Base-by-base conservation (phyloP, 495 filamentous ascomycete species). In the Chaetomium cochliodes region DNA sequence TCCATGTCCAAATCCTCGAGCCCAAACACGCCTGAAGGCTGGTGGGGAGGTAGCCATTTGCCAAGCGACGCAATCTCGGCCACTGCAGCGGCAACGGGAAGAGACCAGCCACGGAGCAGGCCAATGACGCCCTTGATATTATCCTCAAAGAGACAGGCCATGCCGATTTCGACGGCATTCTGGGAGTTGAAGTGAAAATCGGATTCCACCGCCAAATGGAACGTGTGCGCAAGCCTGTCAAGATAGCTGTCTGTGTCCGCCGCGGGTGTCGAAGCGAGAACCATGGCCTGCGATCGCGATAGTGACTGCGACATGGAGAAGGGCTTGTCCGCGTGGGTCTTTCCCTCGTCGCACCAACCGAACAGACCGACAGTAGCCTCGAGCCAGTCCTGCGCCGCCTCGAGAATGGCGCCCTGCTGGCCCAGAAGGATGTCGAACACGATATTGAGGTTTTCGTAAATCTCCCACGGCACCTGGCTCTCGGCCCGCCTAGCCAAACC, bases 341-440 rank as follows among this genome's bases (percentile, higher is more conserved):
- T 57, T 22, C 90, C 84, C 42, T 92, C 90, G 73, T 92, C 87
- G 91, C 92, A 96, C 92, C 92, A 97, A 0, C 87, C 86, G 12
- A 91, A 88, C 52, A 96, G 75, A 5, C 86, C 88, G 55, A 96
- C 75, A 2, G 89, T 88, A 0, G 91, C 92, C 75, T 97, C 93
- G 52, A 92, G 82, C 92, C 92, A 97, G 73, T 94, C 91, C 67
- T 90, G 83, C 12, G 91, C 81, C 53, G 82, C 78, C 39, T 83
- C 81, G 42, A 92, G 78, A 65, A 96, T 90, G 15, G 90, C 86
- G 12, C 82, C 77, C 13, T 83, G 75, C 52, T 87, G 82, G 23
- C 93, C 92, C 2, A 92, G 84, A 9, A 94, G 75, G 42, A 92
- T 85, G 18, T 85, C 86, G 70, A 96, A 96, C 13, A 96, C 74